A percentile compares a stretch with the other conserved stretches of the same genome.
Conservation (phyloP, 2,329 filamentous ascomycete genomes). For the Fusarium virguliforme region DNA sequence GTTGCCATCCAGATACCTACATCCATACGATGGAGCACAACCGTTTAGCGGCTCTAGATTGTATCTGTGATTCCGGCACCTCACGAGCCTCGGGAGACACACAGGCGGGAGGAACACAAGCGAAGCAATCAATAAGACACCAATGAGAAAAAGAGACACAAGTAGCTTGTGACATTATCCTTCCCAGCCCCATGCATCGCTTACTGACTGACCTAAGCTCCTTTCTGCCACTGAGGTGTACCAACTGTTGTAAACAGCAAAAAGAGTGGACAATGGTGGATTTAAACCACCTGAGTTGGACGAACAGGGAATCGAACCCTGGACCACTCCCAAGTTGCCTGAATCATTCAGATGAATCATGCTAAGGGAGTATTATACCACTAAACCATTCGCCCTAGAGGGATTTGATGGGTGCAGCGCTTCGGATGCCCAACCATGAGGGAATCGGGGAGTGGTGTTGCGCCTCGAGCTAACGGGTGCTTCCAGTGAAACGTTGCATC, state of each 20-base stretch:
- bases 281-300: conserved; percentile 33
- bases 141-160: neutral
- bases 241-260: neutral
- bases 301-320: conserved; percentile 43
- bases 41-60: no score
- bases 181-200: no score
- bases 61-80: no score
- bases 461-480: neutral
- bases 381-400: conserved; percentile 43
- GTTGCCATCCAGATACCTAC: no score
- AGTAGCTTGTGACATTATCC: neutral
- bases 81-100: no score
- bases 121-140: no score
- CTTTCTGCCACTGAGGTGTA: neutral
- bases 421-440: conserved; percentile 7
- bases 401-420: neutral
- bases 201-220: neutral
- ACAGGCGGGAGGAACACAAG: no score
- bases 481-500: conserved; percentile 1
- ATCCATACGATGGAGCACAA: no score
- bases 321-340: conserved; percentile 35
- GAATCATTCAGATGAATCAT: conserved; percentile 20
- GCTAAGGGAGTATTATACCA: conserved; percentile 47
- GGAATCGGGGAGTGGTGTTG: neutral
- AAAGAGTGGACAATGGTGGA: conserved; percentile 27